Conservation (phyloP, 1,284 basidiomycete species). For the Cutaneotrichosporon cyanovorans region DNA sequence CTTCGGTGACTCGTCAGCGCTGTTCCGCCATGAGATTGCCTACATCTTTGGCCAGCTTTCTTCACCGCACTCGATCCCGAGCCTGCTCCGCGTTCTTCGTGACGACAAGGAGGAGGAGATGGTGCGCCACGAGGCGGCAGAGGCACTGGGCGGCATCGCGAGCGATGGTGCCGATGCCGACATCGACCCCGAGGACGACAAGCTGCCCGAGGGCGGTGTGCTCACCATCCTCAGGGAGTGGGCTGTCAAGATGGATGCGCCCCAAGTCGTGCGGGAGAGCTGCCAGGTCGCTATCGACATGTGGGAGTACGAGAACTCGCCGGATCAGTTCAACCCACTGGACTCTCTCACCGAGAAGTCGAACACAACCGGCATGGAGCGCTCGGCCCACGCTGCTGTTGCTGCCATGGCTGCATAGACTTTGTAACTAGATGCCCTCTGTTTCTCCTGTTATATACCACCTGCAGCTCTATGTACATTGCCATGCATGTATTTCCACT, state of each 20-base stretch:
- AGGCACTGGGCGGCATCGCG: slow-evolving; percentile 92
- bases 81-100: slow-evolving; percentile 69
- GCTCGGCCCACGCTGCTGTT: slow-evolving; percentile 36
- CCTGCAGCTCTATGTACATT: slow-evolving; percentile 7
- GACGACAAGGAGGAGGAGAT: slow-evolving; percentile 78
- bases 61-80: slow-evolving; percentile 79
- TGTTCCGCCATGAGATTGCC: slow-evolving; percentile 96
- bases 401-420: slow-evolving; percentile 23
- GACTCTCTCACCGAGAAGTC: slow-evolving; percentile 47
- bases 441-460: neutral
- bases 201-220: slow-evolving; percentile 52
- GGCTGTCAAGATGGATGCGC: slow-evolving; percentile 68
- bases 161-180: slow-evolving; percentile 57
- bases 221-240: slow-evolving; percentile 79
- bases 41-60: slow-evolving; percentile 97
- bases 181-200: slow-evolving; percentile 27
- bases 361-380: slow-evolving; percentile 44
- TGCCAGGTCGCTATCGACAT: slow-evolving; percentile 96
- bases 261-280: slow-evolving; percentile 86
- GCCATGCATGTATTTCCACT: slow-evolving; percentile 15
- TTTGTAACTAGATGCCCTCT: slow-evolving; percentile 1
- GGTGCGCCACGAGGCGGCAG: slow-evolving; percentile 98
- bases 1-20: slow-evolving; percentile 73
- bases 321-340: slow-evolving; percentile 73
- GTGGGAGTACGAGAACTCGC: slow-evolving; percentile 92